phyloP scores from a whole-genome alignment of 2,329 filamentous ascomycete species.

The Pyricularia sp. region DNA sequence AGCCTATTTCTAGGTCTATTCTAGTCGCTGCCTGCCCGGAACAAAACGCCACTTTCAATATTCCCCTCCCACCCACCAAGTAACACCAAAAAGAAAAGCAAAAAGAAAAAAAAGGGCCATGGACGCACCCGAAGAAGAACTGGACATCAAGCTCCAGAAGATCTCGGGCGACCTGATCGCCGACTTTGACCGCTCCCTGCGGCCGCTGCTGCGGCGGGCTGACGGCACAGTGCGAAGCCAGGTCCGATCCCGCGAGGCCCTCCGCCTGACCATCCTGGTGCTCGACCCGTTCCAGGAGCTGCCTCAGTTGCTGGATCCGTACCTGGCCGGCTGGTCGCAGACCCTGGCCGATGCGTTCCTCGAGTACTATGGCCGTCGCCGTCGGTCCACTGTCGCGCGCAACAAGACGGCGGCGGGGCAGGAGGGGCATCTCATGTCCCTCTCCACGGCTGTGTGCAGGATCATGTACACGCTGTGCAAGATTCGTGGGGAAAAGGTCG shows the following conservation, averaged over 20 bases:
- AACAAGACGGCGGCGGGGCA: constrained; percentile 14
- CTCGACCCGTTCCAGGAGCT: constrained; percentile 93
- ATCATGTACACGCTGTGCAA: constrained; percentile 91
- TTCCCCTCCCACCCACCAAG: neutral
- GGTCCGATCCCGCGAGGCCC: constrained; percentile 41
- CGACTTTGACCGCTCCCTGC: constrained; percentile 46
- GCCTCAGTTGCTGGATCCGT: constrained; percentile 82
- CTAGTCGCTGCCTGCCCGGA: neutral
- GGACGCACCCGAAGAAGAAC: constrained; percentile 52
- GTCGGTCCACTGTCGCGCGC: constrained; percentile 11
- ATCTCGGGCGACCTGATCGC: constrained; percentile 48
- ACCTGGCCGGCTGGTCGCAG: constrained; percentile 68
- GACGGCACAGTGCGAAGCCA: constrained; percentile 22
- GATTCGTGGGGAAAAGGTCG: constrained; percentile 84
- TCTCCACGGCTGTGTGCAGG: constrained; percentile 64
- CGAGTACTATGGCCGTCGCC: constrained; percentile 43
- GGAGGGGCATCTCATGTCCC: constrained; percentile 35
- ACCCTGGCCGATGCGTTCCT: constrained; percentile 69
- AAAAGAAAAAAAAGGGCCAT: constrained; percentile 23
- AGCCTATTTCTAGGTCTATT: no score
- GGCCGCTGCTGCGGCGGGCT: constrained; percentile 41
- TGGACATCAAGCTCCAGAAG: constrained; percentile 53
- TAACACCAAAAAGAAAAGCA: neutral
- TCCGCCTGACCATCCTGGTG: constrained; percentile 35
- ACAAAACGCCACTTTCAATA: neutral